These are phyloP conservation scores for Kodamaea sp. DNA, from an alignment of 1,139 yeast genomes.

Conservation along the genomic window DNA sequence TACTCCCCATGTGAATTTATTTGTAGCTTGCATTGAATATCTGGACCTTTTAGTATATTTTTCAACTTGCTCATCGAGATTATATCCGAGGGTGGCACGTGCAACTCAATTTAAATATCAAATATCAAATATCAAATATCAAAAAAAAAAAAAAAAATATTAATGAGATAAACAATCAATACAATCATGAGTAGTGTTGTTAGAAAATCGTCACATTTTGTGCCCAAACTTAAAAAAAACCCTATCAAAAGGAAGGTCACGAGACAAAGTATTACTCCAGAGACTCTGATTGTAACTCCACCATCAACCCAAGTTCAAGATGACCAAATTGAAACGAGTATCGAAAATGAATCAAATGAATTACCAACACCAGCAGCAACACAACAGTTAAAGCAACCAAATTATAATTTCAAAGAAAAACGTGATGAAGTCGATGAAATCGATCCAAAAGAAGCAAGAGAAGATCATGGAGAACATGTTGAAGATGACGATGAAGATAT, in stretches of 20 bases:
- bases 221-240: slow-evolving; percentile 37
- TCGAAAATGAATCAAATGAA: slow-evolving; percentile 1
- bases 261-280: slow-evolving; percentile 18
- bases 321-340: slow-evolving; percentile 1
- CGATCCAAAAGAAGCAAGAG: slow-evolving; percentile 11
- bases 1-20: slow-evolving; percentile 18
- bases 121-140: too few species aligned
- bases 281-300: slow-evolving; percentile 17
- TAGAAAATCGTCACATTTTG: slow-evolving; percentile 40
- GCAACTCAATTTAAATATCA: too few species aligned
- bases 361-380: slow-evolving; percentile 13
- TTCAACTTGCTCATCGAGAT: too few species aligned
- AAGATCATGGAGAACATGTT: background rate
- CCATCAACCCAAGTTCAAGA: slow-evolving; percentile 22
- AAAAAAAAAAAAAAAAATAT: too few species aligned
- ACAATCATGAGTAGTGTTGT: slow-evolving; percentile 48
- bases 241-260: slow-evolving; percentile 22
- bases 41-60: too few species aligned
- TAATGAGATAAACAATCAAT: slow-evolving; percentile 1
- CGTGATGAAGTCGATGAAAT: slow-evolving; percentile 10
- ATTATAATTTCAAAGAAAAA: slow-evolving; percentile 4
- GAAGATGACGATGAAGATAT: slow-evolving; percentile 25
- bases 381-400: slow-evolving; percentile 2
- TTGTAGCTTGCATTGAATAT: slow-evolving; percentile 4
- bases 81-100: too few species aligned